A percentile compares a stretch with the other conserved stretches of the same genome.
These are phyloP conservation scores for Nothophaeocryptopus gaeumannii DNA, from an alignment of 2,329 filamentous ascomycete genomes.

Conservation along the genomic window DNA sequence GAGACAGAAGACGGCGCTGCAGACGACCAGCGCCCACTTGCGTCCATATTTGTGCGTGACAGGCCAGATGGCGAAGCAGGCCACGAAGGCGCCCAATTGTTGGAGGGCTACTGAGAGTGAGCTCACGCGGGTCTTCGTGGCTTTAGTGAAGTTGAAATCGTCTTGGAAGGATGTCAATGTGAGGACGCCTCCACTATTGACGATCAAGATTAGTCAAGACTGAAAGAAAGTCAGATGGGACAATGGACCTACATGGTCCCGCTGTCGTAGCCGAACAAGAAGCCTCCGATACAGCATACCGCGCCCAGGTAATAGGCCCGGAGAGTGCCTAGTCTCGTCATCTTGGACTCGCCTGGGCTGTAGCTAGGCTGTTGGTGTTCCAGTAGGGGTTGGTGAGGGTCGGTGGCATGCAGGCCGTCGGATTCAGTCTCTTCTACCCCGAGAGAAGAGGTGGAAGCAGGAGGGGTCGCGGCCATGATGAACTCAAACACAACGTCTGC, in stretches of 20 bases:
- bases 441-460: too few species aligned
- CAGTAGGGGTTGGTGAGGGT: neutral
- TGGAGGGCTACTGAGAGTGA: conserved; percentile 49
- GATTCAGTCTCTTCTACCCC: too few species aligned
- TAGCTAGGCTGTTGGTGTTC: neutral
- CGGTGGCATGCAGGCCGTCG: too few species aligned
- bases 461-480: too few species aligned
- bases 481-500: too few species aligned
- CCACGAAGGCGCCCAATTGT: conserved; percentile 53
- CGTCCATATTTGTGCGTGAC: conserved; percentile 49
- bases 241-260: conserved; percentile 34
- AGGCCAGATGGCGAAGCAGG: conserved; percentile 50
- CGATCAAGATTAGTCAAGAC: neutral
- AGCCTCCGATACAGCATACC: conserved; percentile 53
- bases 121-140: conserved; percentile 16
- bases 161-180: conserved; percentile 24
- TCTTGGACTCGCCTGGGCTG: neutral
- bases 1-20: conserved; percentile 42
- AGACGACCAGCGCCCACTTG: conserved; percentile 43
- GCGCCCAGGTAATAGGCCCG: conserved; percentile 53
- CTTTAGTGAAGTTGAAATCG: conserved; percentile 24
- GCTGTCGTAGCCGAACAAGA: conserved; percentile 44
- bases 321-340: conserved; percentile 36
- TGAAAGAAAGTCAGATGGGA: too few species aligned
- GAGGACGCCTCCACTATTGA: conserved; percentile 29